Evolutionary conservation across 2,329 filamentous ascomycete genomes (phyloP), one percentile per base, ranked within the genome.

Genomic region (Sphaerulina vaccinii): DNA sequence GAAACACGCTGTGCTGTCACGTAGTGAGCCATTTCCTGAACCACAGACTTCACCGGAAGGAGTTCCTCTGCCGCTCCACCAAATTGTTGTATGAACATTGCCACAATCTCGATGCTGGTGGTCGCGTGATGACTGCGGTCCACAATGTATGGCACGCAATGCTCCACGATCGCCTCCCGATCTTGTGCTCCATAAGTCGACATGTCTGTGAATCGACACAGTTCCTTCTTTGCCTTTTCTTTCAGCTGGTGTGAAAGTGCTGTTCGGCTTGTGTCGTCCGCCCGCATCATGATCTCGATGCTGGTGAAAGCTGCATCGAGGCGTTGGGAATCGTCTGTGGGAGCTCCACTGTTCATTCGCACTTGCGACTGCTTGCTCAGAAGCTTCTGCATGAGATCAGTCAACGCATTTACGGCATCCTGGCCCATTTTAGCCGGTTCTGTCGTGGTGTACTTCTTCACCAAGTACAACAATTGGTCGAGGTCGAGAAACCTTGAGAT

Each of bases 401-500:
- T 46, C 33, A 68, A 49, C 7, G 60, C 60, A 5, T 59, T 54
- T 1, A 62, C 56, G 8, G 60, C 62, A 33, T 61, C 54, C n/a
- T 50, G 50, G 13, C 59, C 60, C 21, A 65, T 43, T 27, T 59
- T 60, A 4, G 54, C 50, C 8, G 62, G 55, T 10, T 62, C 57
- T 11, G 63, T 65, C 13, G 76, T 73, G 49, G 84, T 74, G 21
- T 93, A 76, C 67, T 93, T 95, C 44, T 79, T 74, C 62, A 85
- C 88, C 23, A 92, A 70, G 63, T 90, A 85, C 5, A 86, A 66
- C 33, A 90, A 69, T 56, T 71, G 72, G 52, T 56, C 68, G 54
- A 53, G 56, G 29, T 63, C 68, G 66, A 70, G 71, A 57, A 80
- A 73, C 7, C 65, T 65, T 45, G 78, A 70, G 7, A 81, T 76